A percentile compares a stretch with the other conserved stretches of the same genome.
Evolutionary conservation across 2,329 filamentous ascomycete species (phyloP).

Genomic region (Beauveria scarabaeidicola): DNA sequence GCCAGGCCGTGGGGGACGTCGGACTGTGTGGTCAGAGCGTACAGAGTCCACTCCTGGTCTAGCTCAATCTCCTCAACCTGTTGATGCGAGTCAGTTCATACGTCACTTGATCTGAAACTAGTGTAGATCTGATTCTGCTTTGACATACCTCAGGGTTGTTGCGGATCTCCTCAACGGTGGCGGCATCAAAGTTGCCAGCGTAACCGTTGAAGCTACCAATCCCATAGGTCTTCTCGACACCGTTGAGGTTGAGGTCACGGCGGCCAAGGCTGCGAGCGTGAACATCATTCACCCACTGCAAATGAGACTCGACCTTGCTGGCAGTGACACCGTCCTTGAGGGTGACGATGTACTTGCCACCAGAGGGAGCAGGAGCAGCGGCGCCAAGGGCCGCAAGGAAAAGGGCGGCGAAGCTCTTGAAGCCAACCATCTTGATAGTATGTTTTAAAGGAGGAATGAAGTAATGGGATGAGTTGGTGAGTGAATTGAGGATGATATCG

Average conservation of each 20-base stretch:
- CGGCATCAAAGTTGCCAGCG: constrained; percentile 32
- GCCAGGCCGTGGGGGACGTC: constrained; percentile 36
- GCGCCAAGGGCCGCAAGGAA: constrained; percentile 11
- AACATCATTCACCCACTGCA: constrained; percentile 24
- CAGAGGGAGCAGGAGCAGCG: constrained; percentile 2
- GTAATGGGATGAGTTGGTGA: background rate
- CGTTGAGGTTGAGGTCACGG: constrained; percentile 25
- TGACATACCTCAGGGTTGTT: constrained; percentile 29
- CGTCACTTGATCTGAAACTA: background rate
- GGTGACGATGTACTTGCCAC: constrained; percentile 37
- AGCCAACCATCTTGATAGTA: constrained; percentile 13
- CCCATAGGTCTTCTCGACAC: constrained; percentile 23
- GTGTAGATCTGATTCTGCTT: background rate
- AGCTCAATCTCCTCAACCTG: constrained; percentile 27
- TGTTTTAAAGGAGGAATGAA: background rate
- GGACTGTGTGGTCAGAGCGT: constrained; percentile 26
- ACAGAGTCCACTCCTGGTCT: constrained; percentile 18
- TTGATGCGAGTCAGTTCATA: background rate
- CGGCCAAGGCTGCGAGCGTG: constrained; percentile 25
- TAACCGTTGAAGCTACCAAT: constrained; percentile 32
- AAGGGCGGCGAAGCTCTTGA: constrained; percentile 16
- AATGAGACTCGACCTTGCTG: constrained; percentile 25
- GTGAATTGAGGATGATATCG: background rate
- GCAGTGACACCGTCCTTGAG: constrained; percentile 28
- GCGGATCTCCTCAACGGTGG: constrained; percentile 32